Base-by-base conservation (phyloP, 2,329 filamentous ascomycete genomes). In the Trichothecium roseum region DNA sequence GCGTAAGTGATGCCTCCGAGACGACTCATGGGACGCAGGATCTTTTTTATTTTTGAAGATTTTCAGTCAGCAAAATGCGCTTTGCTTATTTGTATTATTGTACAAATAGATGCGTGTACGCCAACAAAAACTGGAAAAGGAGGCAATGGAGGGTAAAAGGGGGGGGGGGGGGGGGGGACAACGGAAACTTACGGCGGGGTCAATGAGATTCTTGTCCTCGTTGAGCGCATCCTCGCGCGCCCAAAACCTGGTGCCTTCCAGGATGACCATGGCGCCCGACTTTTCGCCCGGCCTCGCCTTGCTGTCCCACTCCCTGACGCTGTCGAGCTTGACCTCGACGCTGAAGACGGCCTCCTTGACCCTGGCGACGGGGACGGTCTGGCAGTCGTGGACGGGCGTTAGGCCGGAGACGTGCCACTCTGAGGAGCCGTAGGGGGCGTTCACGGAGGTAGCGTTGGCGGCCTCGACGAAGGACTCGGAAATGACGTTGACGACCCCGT, bases 221-320 rank as follows among this genome's bases (percentile, higher is more conserved):
- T 94, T 84, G 41, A 94, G 64, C 3, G 87, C 87, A 60, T 95
- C 89, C 54, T 93, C 85, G 36, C 88, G 64, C 2, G 79, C 86
- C 86, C 88, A 95, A 53, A 95, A 94, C 18, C 80, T 69, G 24
- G 83, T 78, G 0, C 86, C 89, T 61, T 95, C 86, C 10, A 95
- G 66, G 24, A 94, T 71, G 2, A 74, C 81, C 42, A 94, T 51
- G 4, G 81, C 79, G 1, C 81, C 77, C 1, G 81, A 81, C 64
- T 78, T 87, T 61, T 79, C 81, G 3, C 84, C 86, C 0, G 81
- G 80, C 3, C 62, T 76, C 0, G 67, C 67, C 35, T 70, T 69
- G 55, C 79, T 84, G 56, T 89, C 80, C 60, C 85, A 94, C 59
- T 94, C 86, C 49, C 62, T 78, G 60, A 57, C 66, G 65, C 78